Percentiles rank a stretch among this genome's conserved stretches.
Conservation (phyloP, 305 asterid species). For the Fraxinus dipetala region DNA sequence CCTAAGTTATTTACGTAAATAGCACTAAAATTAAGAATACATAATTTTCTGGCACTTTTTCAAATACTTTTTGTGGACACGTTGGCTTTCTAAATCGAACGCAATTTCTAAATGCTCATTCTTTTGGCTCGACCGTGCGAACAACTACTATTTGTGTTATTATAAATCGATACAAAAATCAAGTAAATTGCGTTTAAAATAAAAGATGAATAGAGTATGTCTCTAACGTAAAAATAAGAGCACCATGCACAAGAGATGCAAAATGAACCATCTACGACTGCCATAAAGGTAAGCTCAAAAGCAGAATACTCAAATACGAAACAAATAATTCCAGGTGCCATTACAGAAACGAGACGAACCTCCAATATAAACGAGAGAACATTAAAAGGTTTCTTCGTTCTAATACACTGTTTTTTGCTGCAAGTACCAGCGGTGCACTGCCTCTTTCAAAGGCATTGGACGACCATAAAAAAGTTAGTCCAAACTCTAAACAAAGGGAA, state of each 20-base stretch:
- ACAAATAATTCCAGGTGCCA: background rate
- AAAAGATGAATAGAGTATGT: background rate
- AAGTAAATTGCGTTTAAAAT: background rate
- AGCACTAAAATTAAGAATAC: background rate
- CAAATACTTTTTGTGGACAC: background rate
- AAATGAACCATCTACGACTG: background rate
- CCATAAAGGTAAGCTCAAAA: background rate
- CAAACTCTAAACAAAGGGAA: slow-evolving; percentile 21
- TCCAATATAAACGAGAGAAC: background rate
- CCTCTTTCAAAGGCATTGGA: slow-evolving; percentile 25
- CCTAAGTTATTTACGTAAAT: background rate
- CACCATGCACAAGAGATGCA: background rate
- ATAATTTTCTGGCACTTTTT: background rate
- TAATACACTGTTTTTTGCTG: slow-evolving; percentile 20
- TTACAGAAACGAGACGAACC: slow-evolving; percentile 19
- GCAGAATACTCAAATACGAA: background rate
- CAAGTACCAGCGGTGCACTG: slow-evolving; percentile 24
- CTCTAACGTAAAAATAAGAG: background rate
- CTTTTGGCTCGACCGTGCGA: background rate
- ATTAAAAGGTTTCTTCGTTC: slow-evolving; percentile 14
- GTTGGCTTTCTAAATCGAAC: background rate
- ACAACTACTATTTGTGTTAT: background rate
- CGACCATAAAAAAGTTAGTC: slow-evolving; percentile 30
- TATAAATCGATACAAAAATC: background rate
- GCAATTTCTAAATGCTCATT: background rate